Conservation (phyloP, 805 yeast genomes). For the Lipomyces kockii region DNA sequence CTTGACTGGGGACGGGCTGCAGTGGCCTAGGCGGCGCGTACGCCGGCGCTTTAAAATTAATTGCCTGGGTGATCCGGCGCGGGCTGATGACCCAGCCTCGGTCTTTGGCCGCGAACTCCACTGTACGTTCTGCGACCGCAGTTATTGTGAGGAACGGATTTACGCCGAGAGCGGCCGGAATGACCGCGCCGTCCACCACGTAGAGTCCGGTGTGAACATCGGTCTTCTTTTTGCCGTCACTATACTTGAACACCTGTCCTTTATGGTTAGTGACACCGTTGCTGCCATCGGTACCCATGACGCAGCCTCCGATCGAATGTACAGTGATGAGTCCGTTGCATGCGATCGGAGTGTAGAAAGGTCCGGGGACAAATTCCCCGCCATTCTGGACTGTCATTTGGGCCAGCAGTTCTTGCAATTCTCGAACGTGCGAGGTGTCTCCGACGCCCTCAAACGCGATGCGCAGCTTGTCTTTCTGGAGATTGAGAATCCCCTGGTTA, state of each 20-base stretch:
- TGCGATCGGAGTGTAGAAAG: not conserved
- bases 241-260: not conserved
- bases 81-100: not conserved
- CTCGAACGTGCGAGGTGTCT: not conserved
- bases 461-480: not conserved
- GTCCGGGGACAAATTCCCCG: not conserved
- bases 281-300: not conserved
- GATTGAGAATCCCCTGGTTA: not conserved
- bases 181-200: not conserved
- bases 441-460: not conserved
- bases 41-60: not conserved
- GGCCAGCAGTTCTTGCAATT: not conserved
- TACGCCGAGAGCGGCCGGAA: not conserved
- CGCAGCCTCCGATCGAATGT: not conserved
- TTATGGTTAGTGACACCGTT: not conserved
- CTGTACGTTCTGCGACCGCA: not conserved
- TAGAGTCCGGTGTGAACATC: not conserved
- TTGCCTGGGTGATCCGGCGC: not conserved
- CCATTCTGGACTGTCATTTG: not conserved
- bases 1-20: not conserved
- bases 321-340: not conserved
- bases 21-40: not conserved
- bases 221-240: not conserved
- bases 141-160: not conserved
- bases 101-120: not conserved